Conservation (phyloP, 2,329 filamentous ascomycete species). For the Monilinia vaccinii-corymbosi region DNA sequence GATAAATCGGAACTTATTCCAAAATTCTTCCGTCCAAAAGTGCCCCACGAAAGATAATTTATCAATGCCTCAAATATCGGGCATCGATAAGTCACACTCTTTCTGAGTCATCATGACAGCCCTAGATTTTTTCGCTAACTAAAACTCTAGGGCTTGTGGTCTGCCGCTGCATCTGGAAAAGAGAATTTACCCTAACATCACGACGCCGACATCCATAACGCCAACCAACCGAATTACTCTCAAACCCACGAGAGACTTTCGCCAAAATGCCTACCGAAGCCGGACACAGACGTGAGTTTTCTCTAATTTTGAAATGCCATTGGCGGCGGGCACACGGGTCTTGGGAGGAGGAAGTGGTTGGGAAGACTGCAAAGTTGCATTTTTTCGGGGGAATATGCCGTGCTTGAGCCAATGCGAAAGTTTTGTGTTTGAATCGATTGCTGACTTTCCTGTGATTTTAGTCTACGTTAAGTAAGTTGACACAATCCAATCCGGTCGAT, state of each 20-base stretch:
- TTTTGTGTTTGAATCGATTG: slow-evolving; percentile 13
- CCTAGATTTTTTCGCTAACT: slow-evolving; percentile 10
- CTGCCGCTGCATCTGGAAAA: neutral
- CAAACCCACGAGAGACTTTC: slow-evolving; percentile 39
- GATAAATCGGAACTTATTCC: neutral
- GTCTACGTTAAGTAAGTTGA: slow-evolving; percentile 83
- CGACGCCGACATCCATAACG: slow-evolving; percentile 21
- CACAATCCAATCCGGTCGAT: slow-evolving; percentile 16
- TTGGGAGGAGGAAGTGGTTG: neutral
- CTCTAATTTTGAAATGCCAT: slow-evolving; percentile 9
- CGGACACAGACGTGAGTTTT: slow-evolving; percentile 76
- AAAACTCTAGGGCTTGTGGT: slow-evolving; percentile 1
- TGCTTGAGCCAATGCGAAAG: neutral
- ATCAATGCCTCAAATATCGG: neutral
- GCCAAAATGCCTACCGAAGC: slow-evolving; percentile 82
- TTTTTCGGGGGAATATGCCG: neutral
- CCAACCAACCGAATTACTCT: slow-evolving; percentile 28
- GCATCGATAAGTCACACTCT: neutral
- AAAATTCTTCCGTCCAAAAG: neutral
- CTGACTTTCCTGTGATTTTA: slow-evolving; percentile 34
- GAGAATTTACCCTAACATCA: slow-evolving; percentile 19
- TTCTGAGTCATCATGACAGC: neutral
- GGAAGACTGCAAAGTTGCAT: neutral
- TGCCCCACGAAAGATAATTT: neutral
- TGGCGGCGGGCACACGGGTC: neutral